These are phyloP conservation scores for Pinus tabuliformis DNA, from an alignment of 75 land plant genomes.

Conservation along the genomic window DNA sequence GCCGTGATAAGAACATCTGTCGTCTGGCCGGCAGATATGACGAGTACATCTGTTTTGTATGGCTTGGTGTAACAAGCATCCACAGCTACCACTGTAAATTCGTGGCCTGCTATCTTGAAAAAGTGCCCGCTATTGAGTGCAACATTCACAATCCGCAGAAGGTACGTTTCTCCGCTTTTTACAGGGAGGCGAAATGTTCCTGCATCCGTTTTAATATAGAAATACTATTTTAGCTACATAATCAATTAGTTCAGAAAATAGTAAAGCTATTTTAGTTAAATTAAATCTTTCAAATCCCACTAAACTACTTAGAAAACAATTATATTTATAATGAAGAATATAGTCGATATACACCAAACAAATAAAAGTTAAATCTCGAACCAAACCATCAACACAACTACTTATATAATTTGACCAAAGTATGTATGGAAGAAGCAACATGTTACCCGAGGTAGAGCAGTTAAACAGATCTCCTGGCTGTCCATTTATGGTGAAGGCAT, in stretches of 20 bases:
- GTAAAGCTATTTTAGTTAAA: no score
- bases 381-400: no score
- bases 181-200: conserved; percentile 45
- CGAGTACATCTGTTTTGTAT: conserved; percentile 20
- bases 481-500: conserved; percentile 46
- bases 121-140: conserved; percentile 58
- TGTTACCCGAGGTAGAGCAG: conserved; percentile 15
- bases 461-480: conserved; percentile 32
- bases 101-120: conserved; percentile 52
- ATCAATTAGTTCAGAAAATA: no score
- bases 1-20: conserved; percentile 38
- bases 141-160: conserved; percentile 57
- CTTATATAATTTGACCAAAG: no score
- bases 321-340: no score
- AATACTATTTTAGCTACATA: not conserved
- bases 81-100: conserved; percentile 34
- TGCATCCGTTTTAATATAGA: conserved; percentile 8
- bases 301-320: no score
- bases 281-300: no score
- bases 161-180: conserved; percentile 37
- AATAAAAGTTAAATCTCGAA: no score
- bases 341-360: no score
- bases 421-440: no score
- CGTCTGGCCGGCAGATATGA: conserved; percentile 56
- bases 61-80: conserved; percentile 47